These are phyloP conservation scores for Kodamaea hsintzibuensis DNA, from an alignment of 805 yeast species.

Conservation along the genomic window DNA sequence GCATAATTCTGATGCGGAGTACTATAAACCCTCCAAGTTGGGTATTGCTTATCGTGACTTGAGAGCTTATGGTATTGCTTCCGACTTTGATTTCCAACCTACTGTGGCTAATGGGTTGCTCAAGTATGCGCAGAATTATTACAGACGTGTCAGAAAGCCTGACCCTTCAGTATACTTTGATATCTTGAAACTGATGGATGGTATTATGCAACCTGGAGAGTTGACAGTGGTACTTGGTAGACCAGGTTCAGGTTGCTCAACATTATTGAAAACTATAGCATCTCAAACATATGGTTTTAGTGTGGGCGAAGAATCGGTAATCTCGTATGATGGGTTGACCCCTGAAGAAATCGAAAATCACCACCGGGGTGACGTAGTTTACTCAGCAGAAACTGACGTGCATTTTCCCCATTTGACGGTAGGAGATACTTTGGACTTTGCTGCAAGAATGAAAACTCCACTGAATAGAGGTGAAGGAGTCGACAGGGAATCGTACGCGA, in stretches of 20 bases:
- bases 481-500: conserved; percentile 25
- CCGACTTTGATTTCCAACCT: conserved; percentile 67
- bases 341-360: conserved; percentile 28
- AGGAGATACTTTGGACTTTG: conserved; percentile 56
- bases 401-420: conserved; percentile 60
- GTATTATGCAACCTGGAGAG: conserved; percentile 40
- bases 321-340: conserved; percentile 36
- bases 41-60: conserved; percentile 61
- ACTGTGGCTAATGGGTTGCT: conserved; percentile 49
- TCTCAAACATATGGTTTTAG: conserved; percentile 40
- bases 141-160: conserved; percentile 18
- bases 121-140: conserved; percentile 17
- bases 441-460: conserved; percentile 51
- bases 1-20: conserved; percentile 55
- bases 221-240: conserved; percentile 43
- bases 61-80: conserved; percentile 64
- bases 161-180: conserved; percentile 30
- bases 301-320: conserved; percentile 30
- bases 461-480: conserved; percentile 34
- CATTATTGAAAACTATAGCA: conserved; percentile 41
- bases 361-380: conserved; percentile 40
- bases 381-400: conserved; percentile 54
- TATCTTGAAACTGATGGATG: conserved; percentile 38
- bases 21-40: conserved; percentile 59
- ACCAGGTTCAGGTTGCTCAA: conserved; percentile 45